Evolutionary conservation across 2,329 filamentous ascomycete species (phyloP).

Genomic region (Trichophyton benhamiae): DNA sequence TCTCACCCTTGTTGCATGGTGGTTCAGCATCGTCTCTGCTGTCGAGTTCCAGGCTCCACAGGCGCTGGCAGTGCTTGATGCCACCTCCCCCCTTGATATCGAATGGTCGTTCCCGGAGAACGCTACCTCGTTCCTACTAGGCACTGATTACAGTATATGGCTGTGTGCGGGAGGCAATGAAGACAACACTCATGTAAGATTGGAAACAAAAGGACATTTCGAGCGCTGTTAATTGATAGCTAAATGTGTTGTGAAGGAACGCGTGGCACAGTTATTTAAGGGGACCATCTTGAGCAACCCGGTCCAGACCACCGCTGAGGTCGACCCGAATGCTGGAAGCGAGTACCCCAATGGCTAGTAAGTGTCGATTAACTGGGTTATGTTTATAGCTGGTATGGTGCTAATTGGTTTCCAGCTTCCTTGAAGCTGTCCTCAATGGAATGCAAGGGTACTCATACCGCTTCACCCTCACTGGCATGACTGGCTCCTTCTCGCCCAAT

Average conservation of each 20-base stretch:
- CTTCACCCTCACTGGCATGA: slow-evolving; percentile 55
- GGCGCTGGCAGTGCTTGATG: slow-evolving; percentile 39
- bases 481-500: slow-evolving; percentile 41
- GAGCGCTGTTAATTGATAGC: neutral
- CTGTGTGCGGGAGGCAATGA: slow-evolving; percentile 50
- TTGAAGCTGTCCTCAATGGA: slow-evolving; percentile 49
- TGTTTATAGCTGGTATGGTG: neutral
- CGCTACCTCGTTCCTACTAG: slow-evolving; percentile 38
- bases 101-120: slow-evolving; percentile 46
- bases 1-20: neutral
- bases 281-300: slow-evolving; percentile 28
- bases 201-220: neutral
- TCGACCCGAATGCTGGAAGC: slow-evolving; percentile 34
- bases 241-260: slow-evolving; percentile 24
- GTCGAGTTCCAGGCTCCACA: slow-evolving; percentile 43
- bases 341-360: slow-evolving; percentile 46
- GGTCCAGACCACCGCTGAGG: slow-evolving; percentile 33
- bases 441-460: slow-evolving; percentile 48
- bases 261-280: slow-evolving; percentile 30
- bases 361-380: slow-evolving; percentile 14
- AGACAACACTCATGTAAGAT: slow-evolving; percentile 34
- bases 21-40: slow-evolving; percentile 28
- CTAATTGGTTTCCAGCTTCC: slow-evolving; percentile 34
- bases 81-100: slow-evolving; percentile 41
- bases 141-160: slow-evolving; percentile 45